Evolutionary conservation across 1,284 basidiomycete genomes (phyloP).

Genomic region (Ustilago loliicola): DNA sequence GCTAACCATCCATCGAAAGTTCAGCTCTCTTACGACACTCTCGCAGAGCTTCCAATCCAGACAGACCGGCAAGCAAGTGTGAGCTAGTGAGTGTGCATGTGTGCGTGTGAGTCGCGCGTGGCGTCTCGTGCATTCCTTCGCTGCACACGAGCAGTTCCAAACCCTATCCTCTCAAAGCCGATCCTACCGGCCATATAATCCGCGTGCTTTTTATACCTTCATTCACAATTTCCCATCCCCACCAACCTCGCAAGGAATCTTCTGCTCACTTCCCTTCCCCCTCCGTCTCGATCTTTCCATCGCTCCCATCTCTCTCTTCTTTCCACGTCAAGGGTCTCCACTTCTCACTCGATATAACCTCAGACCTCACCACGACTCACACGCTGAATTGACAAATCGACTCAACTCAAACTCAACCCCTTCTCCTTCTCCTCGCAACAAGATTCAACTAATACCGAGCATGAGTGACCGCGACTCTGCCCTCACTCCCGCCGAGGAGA

Average conservation of each 20-base stretch:
- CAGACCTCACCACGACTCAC: too few species aligned
- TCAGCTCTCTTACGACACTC: not conserved
- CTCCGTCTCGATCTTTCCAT: conserved; percentile 3
- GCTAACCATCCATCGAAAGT: not conserved
- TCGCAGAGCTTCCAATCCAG: not conserved
- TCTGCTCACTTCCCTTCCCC: conserved; percentile 10
- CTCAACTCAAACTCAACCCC: too few species aligned
- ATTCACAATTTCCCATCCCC: not conserved
- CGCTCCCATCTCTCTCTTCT: not conserved
- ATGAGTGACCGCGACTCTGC: conserved; percentile 26
- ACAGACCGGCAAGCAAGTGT: not conserved
- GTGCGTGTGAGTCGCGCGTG: not conserved
- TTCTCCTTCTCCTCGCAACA: too few species aligned
- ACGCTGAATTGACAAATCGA: too few species aligned
- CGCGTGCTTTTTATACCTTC: not conserved
- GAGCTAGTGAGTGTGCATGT: not conserved
- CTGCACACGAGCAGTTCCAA: conserved; percentile 18
- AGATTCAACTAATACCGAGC: not conserved
- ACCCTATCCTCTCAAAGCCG: not conserved
- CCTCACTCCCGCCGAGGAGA: conserved; percentile 27
- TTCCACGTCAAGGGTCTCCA: not conserved
- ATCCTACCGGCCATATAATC: conserved; percentile 15
- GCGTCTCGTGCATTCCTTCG: not conserved
- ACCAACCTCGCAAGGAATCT: conserved; percentile 23
- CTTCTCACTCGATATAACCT: not conserved